Evolutionary conservation across 1,139 yeast species (phyloP).

Genomic region (Blastobotrys persicus): DNA sequence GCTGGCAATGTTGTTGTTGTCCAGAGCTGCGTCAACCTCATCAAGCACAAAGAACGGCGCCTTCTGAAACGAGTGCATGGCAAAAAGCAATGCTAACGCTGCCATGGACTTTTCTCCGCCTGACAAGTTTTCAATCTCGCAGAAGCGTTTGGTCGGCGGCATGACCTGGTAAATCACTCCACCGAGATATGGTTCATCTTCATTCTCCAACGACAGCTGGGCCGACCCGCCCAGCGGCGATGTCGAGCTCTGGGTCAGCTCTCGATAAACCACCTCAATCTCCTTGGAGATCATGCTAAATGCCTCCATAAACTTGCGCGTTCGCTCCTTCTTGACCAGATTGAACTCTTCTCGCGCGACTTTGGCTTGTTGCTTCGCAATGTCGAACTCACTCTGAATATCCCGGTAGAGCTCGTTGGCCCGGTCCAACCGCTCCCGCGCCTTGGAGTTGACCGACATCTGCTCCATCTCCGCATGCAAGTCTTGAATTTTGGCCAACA

Average conservation of each 20-base stretch:
- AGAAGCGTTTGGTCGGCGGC: constrained; percentile 93
- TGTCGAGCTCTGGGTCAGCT: constrained; percentile 63
- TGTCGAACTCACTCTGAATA: constrained; percentile 63
- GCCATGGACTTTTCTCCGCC: constrained; percentile 99
- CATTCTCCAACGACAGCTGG: constrained; percentile 79
- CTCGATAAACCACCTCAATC: constrained; percentile 83
- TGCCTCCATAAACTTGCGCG: constrained; percentile 63
- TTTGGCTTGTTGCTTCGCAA: constrained; percentile 61
- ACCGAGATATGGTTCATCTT: constrained; percentile 73
- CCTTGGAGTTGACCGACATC: constrained; percentile 72
- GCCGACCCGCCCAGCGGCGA: constrained; percentile 86
- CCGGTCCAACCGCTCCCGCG: constrained; percentile 70
- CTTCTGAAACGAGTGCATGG: constrained; percentile 87
- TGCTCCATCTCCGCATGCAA: constrained; percentile 57
- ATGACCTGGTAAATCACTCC: constrained; percentile 92
- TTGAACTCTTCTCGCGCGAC: constrained; percentile 57
- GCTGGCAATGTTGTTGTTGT: constrained; percentile 78
- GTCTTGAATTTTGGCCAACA: constrained; percentile 49
- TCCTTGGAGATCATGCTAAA: constrained; percentile 69
- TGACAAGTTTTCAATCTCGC: constrained; percentile 88
- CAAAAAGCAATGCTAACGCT: constrained; percentile 86
- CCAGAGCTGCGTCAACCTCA: constrained; percentile 97
- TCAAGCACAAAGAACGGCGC: constrained; percentile 95
- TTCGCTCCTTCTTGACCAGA: constrained; percentile 57
- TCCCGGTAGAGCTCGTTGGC: constrained; percentile 60